phyloP scores from a whole-genome alignment of 2,329 filamentous ascomycete species.

The Fusarium brevicatenulatum region DNA sequence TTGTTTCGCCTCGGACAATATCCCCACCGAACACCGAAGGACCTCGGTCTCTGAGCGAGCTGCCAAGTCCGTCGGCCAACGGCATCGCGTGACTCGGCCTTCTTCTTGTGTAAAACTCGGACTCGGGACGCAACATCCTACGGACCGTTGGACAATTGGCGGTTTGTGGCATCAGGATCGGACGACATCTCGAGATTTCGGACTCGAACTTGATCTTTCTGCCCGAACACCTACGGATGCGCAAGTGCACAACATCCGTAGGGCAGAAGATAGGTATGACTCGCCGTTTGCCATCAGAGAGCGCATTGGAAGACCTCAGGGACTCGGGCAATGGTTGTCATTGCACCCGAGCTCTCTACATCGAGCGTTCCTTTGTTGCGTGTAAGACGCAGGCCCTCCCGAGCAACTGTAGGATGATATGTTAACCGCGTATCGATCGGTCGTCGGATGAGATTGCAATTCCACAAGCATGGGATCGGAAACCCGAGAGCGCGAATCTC shows the following conservation, averaged over 20 bases:
- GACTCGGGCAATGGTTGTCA: rapidly evolving
- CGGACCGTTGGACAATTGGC: not conserved
- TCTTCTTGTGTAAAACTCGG: not conserved
- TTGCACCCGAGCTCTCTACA: not conserved
- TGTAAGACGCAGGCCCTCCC: not conserved
- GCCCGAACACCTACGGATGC: not conserved
- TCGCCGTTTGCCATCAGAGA: not conserved
- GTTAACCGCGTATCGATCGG: not conserved
- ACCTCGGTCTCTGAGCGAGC: not conserved
- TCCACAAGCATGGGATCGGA: rapidly evolving
- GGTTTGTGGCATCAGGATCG: not conserved
- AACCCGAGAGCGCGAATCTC: not conserved
- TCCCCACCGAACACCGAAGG: not conserved
- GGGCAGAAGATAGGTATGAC: not conserved
- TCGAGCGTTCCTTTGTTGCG: not conserved
- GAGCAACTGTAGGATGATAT: rapidly evolving
- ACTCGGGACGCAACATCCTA: not conserved
- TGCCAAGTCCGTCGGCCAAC: not conserved
- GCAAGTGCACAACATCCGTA: not conserved
- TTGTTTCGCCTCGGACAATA: not conserved
- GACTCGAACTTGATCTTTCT: not conserved
- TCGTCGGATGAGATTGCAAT: not conserved
- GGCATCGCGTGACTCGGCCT: not conserved
- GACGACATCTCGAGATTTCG: not conserved
- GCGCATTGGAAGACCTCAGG: not conserved